Percentiles rank a stretch among this genome's conserved stretches.
Evolutionary conservation across 345 rosid species (phyloP).

Genomic region (Hibiscus mutabilis): DNA sequence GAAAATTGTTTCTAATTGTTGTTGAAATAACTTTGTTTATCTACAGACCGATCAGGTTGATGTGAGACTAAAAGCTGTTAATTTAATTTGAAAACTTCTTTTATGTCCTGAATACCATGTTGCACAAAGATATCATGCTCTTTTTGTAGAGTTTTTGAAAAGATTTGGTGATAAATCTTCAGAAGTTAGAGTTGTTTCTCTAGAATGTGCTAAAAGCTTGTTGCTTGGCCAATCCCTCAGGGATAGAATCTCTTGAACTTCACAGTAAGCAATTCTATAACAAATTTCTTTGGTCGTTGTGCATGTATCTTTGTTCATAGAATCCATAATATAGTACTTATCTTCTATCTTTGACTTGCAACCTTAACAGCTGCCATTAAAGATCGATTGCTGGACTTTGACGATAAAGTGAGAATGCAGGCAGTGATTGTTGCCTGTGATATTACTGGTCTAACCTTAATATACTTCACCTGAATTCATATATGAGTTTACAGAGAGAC

Average conservation of each 20-base stretch:
- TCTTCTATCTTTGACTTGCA: conserved; percentile 15
- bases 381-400: conserved; percentile 75
- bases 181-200: conserved; percentile 74
- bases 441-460: conserved; percentile 48
- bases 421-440: conserved; percentile 78
- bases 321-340: conserved; percentile 11
- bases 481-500: conserved; percentile 67
- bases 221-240: conserved; percentile 52
- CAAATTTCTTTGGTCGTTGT: conserved; percentile 6
- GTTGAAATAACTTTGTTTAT: not conserved
- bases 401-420: conserved; percentile 73
- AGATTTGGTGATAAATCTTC: conserved; percentile 86
- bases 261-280: conserved; percentile 41
- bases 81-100: conserved; percentile 64
- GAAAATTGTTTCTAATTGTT: not conserved
- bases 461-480: conserved; percentile 43
- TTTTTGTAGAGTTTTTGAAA: conserved; percentile 70
- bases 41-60: conserved; percentile 88
- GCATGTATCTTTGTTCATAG: conserved; percentile 15
- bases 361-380: conserved; percentile 62
- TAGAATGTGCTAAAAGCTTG: conserved; percentile 63
- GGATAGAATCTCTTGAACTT: conserved; percentile 51
- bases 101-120: conserved; percentile 44
- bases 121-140: conserved; percentile 47
- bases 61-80: conserved; percentile 78